A percentile compares a stretch with the other conserved stretches of the same genome.
Conservation (phyloP, 805 yeast species). For the Teunomyces cretensis region DNA sequence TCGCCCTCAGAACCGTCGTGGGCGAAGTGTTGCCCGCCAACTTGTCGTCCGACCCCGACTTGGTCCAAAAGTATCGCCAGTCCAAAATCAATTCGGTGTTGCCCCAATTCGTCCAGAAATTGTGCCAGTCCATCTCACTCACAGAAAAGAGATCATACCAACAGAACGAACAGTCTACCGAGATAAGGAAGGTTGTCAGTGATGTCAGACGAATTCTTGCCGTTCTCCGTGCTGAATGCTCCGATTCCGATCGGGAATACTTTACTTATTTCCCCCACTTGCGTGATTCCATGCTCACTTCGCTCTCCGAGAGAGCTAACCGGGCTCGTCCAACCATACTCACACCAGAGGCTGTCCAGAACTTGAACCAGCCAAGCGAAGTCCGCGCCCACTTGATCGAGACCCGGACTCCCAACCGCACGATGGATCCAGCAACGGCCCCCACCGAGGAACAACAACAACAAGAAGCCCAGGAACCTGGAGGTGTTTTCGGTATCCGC, state of each 20-base stretch:
- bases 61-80: slow-evolving; percentile 18
- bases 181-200: slow-evolving; percentile 22
- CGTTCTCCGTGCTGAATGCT: slow-evolving; percentile 20
- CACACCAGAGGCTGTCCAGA: slow-evolving; percentile 38
- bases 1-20: slow-evolving; percentile 26
- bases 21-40: slow-evolving; percentile 33
- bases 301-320: slow-evolving; percentile 30
- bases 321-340: slow-evolving; percentile 34
- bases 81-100: slow-evolving; percentile 23
- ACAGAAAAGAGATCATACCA: slow-evolving; percentile 40
- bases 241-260: slow-evolving; percentile 26
- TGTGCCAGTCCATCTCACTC: slow-evolving; percentile 31
- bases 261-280: slow-evolving; percentile 27
- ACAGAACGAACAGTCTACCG: slow-evolving; percentile 26
- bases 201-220: slow-evolving; percentile 29
- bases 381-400: slow-evolving; percentile 11
- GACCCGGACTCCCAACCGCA: slow-evolving; percentile 2
- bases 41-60: slow-evolving; percentile 14
- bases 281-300: slow-evolving; percentile 21
- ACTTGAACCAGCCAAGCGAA: slow-evolving; percentile 17
- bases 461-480: not conserved
- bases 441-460: not conserved
- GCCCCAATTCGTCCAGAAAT: slow-evolving; percentile 40
- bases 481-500: slow-evolving; percentile 11
- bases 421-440: not conserved